These are phyloP conservation scores for Penicillium steckii DNA, from an alignment of 495 filamentous ascomycete genomes.

Conservation along the genomic window DNA sequence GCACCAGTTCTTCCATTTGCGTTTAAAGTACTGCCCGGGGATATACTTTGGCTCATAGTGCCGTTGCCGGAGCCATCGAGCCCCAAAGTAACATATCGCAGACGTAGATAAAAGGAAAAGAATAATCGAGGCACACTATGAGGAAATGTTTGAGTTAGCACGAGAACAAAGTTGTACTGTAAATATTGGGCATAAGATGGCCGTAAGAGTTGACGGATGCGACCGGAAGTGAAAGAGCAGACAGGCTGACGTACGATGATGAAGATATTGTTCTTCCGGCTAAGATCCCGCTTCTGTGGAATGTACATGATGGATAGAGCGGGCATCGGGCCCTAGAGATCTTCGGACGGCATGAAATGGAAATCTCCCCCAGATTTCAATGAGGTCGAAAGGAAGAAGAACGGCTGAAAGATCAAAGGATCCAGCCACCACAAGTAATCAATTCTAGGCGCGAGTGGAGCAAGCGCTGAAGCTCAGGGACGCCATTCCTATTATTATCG, in stretches of 20 bases:
- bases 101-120: constrained; percentile 39
- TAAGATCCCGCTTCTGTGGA: constrained; percentile 21
- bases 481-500: constrained; percentile 15
- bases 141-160: constrained; percentile 3
- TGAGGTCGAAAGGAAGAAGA: background rate
- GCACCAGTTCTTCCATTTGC: constrained; percentile 59
- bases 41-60: constrained; percentile 56
- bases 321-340: constrained; percentile 22
- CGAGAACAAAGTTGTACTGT: background rate
- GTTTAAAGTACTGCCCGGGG: constrained; percentile 57
- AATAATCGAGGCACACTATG: constrained; percentile 34
- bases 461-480: background rate
- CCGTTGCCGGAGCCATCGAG: constrained; percentile 48
- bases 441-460: constrained; percentile 19
- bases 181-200: background rate
- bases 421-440: constrained; percentile 11
- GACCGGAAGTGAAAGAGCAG: constrained; percentile 2
- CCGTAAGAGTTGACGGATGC: background rate
- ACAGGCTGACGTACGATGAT: constrained; percentile 29
- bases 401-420: constrained; percentile 9
- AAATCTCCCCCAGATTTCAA: constrained; percentile 10
- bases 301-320: constrained; percentile 24
- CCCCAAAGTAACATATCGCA: constrained; percentile 42
- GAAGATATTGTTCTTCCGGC: constrained; percentile 23
- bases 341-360: constrained; percentile 17